Evolutionary conservation across 371 early-diverging fungal species (phyloP).

Genomic region (Gilbertella persicaria): DNA sequence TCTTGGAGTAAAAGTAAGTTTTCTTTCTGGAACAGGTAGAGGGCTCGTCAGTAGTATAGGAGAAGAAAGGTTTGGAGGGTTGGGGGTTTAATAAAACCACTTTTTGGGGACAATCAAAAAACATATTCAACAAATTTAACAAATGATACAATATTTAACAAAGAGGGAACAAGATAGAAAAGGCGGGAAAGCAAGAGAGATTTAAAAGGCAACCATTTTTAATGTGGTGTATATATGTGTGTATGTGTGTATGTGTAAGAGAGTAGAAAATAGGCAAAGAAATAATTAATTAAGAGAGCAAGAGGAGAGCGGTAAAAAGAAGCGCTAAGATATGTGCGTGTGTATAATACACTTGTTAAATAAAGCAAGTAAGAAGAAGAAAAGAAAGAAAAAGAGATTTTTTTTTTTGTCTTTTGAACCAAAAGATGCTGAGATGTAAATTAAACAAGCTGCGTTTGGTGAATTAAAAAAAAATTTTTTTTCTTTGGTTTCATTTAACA

Average conservation of each 20-base stretch:
- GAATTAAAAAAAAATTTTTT: too few species aligned
- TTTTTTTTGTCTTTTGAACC: background rate
- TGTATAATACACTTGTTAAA: background rate
- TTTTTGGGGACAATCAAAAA: slow-evolving; percentile 19
- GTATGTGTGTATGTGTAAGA: background rate
- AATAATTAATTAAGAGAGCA: slow-evolving; percentile 1
- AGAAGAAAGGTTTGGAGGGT: slow-evolving; percentile 35
- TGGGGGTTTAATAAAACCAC: slow-evolving; percentile 19
- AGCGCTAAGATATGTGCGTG: too few species aligned
- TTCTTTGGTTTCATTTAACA: too few species aligned
- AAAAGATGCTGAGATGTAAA: too few species aligned
- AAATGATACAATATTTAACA: slow-evolving; percentile 24
- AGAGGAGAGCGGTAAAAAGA: background rate
- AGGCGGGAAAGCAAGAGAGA: slow-evolving; percentile 6
- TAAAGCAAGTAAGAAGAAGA: slow-evolving; percentile 4
- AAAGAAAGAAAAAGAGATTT: slow-evolving; percentile 2
- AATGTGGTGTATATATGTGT: background rate
- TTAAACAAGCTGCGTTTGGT: too few species aligned
- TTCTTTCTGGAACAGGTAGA: slow-evolving; percentile 40
- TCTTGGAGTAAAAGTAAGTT: slow-evolving; percentile 17
- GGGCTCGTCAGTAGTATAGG: slow-evolving; percentile 39
- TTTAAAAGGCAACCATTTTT: slow-evolving; percentile 34
- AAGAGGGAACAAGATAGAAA: slow-evolving; percentile 11
- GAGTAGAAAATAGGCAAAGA: slow-evolving; percentile 1
- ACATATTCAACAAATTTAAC: slow-evolving; percentile 34